These are phyloP conservation scores for Nadsonia commutata DNA, from an alignment of 1,139 yeast species.

Conservation along the genomic window DNA sequence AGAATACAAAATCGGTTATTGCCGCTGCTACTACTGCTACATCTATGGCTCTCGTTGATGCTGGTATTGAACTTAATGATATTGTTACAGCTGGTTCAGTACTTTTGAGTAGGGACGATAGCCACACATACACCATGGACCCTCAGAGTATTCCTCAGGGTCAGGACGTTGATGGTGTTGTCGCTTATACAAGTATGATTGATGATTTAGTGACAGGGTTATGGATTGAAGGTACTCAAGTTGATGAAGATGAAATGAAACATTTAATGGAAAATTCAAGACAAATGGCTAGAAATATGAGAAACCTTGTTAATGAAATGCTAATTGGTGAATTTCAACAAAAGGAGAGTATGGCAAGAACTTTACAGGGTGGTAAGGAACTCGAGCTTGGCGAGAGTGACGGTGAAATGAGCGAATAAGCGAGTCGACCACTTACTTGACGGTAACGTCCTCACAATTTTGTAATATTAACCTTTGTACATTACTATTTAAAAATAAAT, in stretches of 20 bases:
- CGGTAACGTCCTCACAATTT: background rate
- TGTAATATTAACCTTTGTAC: background rate
- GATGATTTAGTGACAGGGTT: conserved; percentile 41
- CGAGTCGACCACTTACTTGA: background rate
- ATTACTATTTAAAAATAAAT: background rate
- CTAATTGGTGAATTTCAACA: conserved; percentile 11
- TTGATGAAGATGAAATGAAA: conserved; percentile 11
- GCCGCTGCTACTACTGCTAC: conserved; percentile 39
- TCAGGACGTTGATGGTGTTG: conserved; percentile 26
- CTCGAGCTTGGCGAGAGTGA: background rate
- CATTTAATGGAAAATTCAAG: conserved; percentile 11
- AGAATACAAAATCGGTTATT: conserved; percentile 22
- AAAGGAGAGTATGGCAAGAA: conserved; percentile 1
- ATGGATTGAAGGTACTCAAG: conserved; percentile 26
- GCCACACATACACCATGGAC: conserved; percentile 10
- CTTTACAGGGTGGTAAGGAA: background rate
- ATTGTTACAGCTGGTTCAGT: conserved; percentile 61
- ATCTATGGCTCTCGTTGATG: conserved; percentile 64
- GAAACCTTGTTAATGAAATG: conserved; percentile 16
- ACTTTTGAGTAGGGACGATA: conserved; percentile 7
- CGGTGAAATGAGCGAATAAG: background rate
- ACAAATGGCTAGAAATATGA: conserved; percentile 10
- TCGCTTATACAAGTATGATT: conserved; percentile 39
- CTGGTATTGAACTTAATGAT: conserved; percentile 68
- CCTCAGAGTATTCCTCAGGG: conserved; percentile 11